phyloP scores from a whole-genome alignment of 179 eudicot species.

The Beta macrorhiza region DNA sequence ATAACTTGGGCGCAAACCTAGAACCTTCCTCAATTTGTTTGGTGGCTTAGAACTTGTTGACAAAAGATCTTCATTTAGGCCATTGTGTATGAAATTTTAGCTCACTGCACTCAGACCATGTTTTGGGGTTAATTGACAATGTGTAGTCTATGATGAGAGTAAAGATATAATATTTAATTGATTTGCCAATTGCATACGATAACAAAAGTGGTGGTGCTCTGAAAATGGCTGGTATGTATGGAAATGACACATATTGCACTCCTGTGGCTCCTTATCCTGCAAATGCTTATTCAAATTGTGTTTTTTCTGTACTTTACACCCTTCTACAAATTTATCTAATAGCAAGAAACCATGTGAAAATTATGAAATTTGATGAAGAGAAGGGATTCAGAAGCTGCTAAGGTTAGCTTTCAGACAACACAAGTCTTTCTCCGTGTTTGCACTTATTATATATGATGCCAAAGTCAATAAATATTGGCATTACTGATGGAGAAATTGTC shows the following conservation, averaged over 20 bases:
- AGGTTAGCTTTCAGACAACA: neutral
- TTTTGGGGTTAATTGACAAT: neutral
- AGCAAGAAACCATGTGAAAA: neutral
- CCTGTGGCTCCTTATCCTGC: too few relatives aligned
- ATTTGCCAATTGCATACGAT: too few relatives aligned
- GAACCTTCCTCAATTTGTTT: neutral
- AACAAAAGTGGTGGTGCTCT: too few relatives aligned
- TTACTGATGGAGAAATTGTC: slow-evolving; percentile 8
- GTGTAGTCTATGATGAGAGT: neutral
- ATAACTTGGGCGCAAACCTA: too few relatives aligned
- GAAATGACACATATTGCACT: too few relatives aligned
- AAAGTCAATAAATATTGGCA: neutral
- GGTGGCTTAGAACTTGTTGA: neutral
- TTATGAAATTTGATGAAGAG: neutral
- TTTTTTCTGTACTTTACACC: too few relatives aligned
- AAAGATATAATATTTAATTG: too few relatives aligned
- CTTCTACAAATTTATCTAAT: neutral
- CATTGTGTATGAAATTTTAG: neutral
- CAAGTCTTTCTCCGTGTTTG: neutral
- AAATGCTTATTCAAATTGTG: too few relatives aligned
- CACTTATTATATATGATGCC: neutral
- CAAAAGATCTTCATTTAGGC: neutral
- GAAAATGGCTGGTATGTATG: too few relatives aligned
- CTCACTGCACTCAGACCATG: neutral
- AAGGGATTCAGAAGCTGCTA: neutral